A percentile compares a stretch with the other conserved stretches of the same genome.
Conservation (phyloP, 306 rosid genomes). For the Cucumis sativus region Cucumber_9930_V3 NC_026660.2:30416501-30417000, state of each 20-base stretch:
- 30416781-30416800: slow-evolving; percentile 15
- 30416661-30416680: slow-evolving; percentile 79
- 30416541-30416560: background rate
- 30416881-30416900: background rate
- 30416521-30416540: background rate
- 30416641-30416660: slow-evolving; percentile 87
- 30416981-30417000: no score
- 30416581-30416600: background rate
- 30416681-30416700: slow-evolving; percentile 72
- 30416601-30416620: background rate
- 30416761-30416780: slow-evolving; percentile 87
- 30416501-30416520: background rate
- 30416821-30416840: background rate
- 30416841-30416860: background rate
- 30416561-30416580: background rate
- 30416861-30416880: background rate
- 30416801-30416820: background rate
- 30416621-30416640: slow-evolving; percentile 23
- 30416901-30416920: background rate
- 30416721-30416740: slow-evolving; percentile 65
- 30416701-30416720: slow-evolving; percentile 84
- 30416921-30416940: background rate
- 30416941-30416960: background rate
- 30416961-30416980: background rate
- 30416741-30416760: slow-evolving; percentile 69